Conservation (phyloP, 768 basidiomycete species). For the Suillus hirtellus region DNA sequence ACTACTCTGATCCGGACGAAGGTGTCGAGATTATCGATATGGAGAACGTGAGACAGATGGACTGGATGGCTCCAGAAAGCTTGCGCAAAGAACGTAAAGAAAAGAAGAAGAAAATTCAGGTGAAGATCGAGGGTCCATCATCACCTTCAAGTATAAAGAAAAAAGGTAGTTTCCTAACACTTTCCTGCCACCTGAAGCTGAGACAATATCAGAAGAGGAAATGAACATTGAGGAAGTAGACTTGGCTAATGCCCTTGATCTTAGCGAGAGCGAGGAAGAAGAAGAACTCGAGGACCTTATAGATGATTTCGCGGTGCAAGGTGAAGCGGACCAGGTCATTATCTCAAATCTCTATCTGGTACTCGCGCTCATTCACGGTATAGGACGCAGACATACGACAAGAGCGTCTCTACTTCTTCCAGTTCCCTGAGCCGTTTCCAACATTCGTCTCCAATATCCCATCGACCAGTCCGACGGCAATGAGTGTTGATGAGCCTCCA, state of each 20-base stretch:
- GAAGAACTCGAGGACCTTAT: slow-evolving; percentile 78
- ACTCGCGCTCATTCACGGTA: background rate
- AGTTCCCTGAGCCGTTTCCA: slow-evolving; percentile 87
- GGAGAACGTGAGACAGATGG: slow-evolving; percentile 73
- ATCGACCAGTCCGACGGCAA: slow-evolving; percentile 30
- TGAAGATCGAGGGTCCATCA: slow-evolving; percentile 48
- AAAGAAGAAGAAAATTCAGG: slow-evolving; percentile 37
- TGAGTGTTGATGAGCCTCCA: slow-evolving; percentile 34
- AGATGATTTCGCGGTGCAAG: slow-evolving; percentile 59
- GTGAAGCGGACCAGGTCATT: slow-evolving; percentile 41
- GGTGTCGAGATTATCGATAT: slow-evolving; percentile 87
- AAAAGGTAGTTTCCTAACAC: slow-evolving; percentile 31
- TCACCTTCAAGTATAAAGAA: slow-evolving; percentile 27
- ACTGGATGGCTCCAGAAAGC: slow-evolving; percentile 87
- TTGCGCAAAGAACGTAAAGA: slow-evolving; percentile 50
- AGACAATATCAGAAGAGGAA: slow-evolving; percentile 13
- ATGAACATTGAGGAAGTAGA: slow-evolving; percentile 43
- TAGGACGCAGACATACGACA: slow-evolving; percentile 55
- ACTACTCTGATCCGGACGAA: slow-evolving; percentile 85
- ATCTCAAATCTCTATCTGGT: background rate
- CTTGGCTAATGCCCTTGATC: slow-evolving; percentile 60
- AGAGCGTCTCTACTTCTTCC: slow-evolving; percentile 83
- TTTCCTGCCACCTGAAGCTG: background rate
- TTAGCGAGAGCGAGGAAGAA: slow-evolving; percentile 77
- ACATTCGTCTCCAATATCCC: slow-evolving; percentile 51